Base-by-base conservation (phyloP, 192 early-diverging fungal genomes). In the Backusella tuberculispora region DNA sequence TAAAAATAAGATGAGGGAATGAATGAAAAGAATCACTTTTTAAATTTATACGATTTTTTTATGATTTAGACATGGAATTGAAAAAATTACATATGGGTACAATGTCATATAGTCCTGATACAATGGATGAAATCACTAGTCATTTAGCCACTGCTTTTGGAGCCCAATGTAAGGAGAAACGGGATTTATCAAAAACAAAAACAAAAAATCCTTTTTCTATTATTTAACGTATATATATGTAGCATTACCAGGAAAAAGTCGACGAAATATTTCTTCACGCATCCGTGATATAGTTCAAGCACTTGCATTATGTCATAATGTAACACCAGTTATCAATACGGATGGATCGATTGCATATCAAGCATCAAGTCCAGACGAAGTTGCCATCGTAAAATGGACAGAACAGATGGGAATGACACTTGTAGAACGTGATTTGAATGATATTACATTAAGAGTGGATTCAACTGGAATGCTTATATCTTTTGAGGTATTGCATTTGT, bases 361-460 rank as follows among this genome's bases (percentile, higher is more conserved):
- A 80, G 96, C 97, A 4, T 94, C 97, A 37, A 96, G 94, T 48
- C 97, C 97, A 24, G 97, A 99, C 79, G 97, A 99, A 78, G 90
- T 98, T 13, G 97, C 96, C 0, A 95, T 99, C 56, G 95, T 98
- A 5, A 86, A 91, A 79, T 98, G 95, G 95, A 95, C 95, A 13
- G 93, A 94, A 74, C 84, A 84, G n/a, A 88, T 97, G 38, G 96
- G 96, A 14, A 76, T 99, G 13, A 84, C 91, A 4, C 83, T 99
- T 42, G 90, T 95, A 21, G 90, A 89, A 47, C 89, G 97, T 45
- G 92, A 95, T 66, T 82, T 92, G 43, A 80, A 86, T 29, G 84
- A 87, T 12, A 93, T 97, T 44, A 88, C 87, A 19, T 71, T 94
- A 45, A 86, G 88, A 38, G 85, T 91, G 29, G 82, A 79, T 19